phyloP scores from a whole-genome alignment of 805 yeast genomes.

The Metschnikowia lachancei region DNA sequence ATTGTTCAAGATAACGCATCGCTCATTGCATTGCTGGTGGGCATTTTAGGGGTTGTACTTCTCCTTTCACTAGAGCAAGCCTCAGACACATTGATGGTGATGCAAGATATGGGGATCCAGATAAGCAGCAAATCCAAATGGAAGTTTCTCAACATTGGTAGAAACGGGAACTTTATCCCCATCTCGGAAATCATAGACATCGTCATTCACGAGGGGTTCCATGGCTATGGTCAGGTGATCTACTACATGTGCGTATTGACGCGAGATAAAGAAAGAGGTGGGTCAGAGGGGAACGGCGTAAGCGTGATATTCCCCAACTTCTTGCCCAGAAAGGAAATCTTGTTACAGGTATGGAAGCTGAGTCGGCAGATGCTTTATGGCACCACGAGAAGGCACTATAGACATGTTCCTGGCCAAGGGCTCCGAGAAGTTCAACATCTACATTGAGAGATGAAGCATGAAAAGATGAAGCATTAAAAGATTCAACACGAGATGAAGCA shows the following conservation, averaged over 20 bases:
- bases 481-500: too few species aligned
- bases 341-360: slow-evolving; percentile 39
- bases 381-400: slow-evolving; percentile 16
- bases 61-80: slow-evolving; percentile 32
- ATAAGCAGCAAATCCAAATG: slow-evolving; percentile 26
- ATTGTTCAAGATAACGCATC: neutral
- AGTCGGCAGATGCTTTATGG: slow-evolving; percentile 38
- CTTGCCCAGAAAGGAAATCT: slow-evolving; percentile 41
- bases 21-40: neutral
- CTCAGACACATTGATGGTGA: slow-evolving; percentile 43
- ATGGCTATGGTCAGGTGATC: slow-evolving; percentile 59
- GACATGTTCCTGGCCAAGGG: slow-evolving; percentile 23
- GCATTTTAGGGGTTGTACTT: slow-evolving; percentile 8
- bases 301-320: slow-evolving; percentile 43
- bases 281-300: slow-evolving; percentile 20
- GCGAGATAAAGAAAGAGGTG: slow-evolving; percentile 24
- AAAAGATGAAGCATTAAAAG: too few species aligned
- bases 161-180: slow-evolving; percentile 50
- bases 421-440: slow-evolving; percentile 20
- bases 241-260: slow-evolving; percentile 62
- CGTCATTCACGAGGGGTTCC: slow-evolving; percentile 73
- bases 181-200: slow-evolving; percentile 56
- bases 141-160: slow-evolving; percentile 15
- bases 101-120: slow-evolving; percentile 49
- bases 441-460: slow-evolving; percentile 7